These are phyloP conservation scores for Orychophragmus violaceus DNA, from an alignment of 345 rosid species.

Conservation along the genomic window DNA sequence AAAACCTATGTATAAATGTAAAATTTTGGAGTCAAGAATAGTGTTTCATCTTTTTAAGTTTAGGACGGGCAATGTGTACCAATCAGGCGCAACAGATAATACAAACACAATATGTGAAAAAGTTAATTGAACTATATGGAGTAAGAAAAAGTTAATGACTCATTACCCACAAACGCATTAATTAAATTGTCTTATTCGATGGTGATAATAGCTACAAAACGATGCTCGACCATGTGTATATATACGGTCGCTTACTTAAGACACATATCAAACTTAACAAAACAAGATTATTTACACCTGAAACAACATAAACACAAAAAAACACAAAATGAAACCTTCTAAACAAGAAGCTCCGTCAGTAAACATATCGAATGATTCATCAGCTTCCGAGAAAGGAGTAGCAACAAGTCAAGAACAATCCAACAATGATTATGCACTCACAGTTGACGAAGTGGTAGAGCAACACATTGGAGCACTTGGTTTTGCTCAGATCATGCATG, in stretches of 20 bases:
- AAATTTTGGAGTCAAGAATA: no score
- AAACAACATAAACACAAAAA: slow-evolving; percentile 16
- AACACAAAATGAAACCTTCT: neutral
- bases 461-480: slow-evolving; percentile 60
- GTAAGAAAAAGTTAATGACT: slow-evolving; percentile 4
- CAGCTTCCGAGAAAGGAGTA: slow-evolving; percentile 22
- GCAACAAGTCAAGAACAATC: neutral
- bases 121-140: neutral
- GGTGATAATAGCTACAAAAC: neutral
- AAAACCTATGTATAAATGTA: no score
- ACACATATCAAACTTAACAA: slow-evolving; percentile 4
- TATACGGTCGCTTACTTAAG: slow-evolving; percentile 4
- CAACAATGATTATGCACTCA: slow-evolving; percentile 36
- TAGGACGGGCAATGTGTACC: no score
- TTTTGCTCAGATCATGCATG: slow-evolving; percentile 53
- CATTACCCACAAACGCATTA: neutral
- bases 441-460: slow-evolving; percentile 65
- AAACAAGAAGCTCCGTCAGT: slow-evolving; percentile 14
- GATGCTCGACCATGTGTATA: slow-evolving; percentile 13
- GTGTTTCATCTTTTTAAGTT: no score
- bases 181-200: neutral
- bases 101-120: neutral
- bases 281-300: slow-evolving; percentile 16
- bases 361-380: slow-evolving; percentile 22
- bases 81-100: neutral